Conservation (phyloP, 2,329 filamentous ascomycete species). For the Penicillium verrucosum region DNA sequence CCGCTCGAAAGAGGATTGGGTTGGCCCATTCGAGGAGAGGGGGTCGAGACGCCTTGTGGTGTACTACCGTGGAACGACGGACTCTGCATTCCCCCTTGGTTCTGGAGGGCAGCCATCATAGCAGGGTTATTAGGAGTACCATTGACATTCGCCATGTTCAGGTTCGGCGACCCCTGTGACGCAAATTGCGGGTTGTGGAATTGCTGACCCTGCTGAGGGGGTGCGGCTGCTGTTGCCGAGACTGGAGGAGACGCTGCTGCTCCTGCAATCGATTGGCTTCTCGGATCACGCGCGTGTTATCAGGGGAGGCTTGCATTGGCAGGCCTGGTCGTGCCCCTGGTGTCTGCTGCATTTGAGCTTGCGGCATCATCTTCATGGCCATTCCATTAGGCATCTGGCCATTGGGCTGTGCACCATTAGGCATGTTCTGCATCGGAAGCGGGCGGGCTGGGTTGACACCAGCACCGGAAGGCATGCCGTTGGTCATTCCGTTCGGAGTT, state of each 20-base stretch:
- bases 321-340: constrained; percentile 39
- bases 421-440: constrained; percentile 43
- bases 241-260: constrained; percentile 61
- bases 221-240: constrained; percentile 41
- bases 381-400: constrained; percentile 53
- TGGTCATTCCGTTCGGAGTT: constrained; percentile 45
- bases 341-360: constrained; percentile 58
- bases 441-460: constrained; percentile 39
- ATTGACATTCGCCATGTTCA: constrained; percentile 43
- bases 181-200: constrained; percentile 42
- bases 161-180: constrained; percentile 43
- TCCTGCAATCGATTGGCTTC: constrained; percentile 49
- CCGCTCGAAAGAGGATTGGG: constrained; percentile 52
- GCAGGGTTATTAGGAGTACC: constrained; percentile 41
- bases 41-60: constrained; percentile 41
- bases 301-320: constrained; percentile 55
- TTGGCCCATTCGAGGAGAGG: constrained; percentile 48
- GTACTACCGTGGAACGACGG: constrained; percentile 42
- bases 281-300: constrained; percentile 48
- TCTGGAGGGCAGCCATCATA: constrained; percentile 46
- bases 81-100: constrained; percentile 42
- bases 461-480: constrained; percentile 42
- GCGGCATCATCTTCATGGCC: constrained; percentile 54
- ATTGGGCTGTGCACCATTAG: constrained; percentile 45
- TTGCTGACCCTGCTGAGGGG: constrained; percentile 34